phyloP scores from a whole-genome alignment of 1,139 yeast genomes.

The Yamadazyma atlantica region DNA sequence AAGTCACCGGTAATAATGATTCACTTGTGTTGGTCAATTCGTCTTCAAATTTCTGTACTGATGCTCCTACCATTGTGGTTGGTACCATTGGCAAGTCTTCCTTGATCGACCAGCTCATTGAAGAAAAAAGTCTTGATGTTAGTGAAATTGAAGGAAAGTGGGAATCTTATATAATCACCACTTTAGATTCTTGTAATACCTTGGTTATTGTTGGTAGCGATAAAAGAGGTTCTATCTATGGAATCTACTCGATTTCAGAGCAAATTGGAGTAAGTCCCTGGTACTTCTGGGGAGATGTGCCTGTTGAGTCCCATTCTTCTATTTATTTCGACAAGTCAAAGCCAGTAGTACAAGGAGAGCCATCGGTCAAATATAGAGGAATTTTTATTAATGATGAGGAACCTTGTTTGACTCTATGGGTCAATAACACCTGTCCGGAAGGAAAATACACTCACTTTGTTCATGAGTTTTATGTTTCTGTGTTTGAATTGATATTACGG shows the following conservation, averaged over 20 bases:
- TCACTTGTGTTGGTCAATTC: constrained; percentile 4
- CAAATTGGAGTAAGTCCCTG: constrained; percentile 19
- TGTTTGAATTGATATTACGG: constrained; percentile 16
- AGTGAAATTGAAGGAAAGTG: constrained; percentile 15
- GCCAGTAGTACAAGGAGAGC: constrained; percentile 14
- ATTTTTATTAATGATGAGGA: constrained; percentile 18
- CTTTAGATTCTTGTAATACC: constrained; percentile 12
- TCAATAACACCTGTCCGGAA: constrained; percentile 10
- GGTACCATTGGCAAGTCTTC: constrained; percentile 18
- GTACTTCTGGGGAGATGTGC: constrained; percentile 18
- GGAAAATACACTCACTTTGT: constrained; percentile 16
- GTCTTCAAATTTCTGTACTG: constrained; percentile 2
- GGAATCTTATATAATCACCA: constrained; percentile 16
- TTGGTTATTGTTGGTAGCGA: constrained; percentile 18
- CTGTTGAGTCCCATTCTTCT: constrained; percentile 9
- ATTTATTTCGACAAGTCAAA: constrained; percentile 11
- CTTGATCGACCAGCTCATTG: constrained; percentile 12
- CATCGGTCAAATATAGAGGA: constrained; percentile 18
- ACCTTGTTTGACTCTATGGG: constrained; percentile 18
- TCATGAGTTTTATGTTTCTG: constrained; percentile 16
- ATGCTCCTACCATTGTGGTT: constrained; percentile 12
- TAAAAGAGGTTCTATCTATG: constrained; percentile 17
- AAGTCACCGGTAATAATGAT: constrained; percentile 11
- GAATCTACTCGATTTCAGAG: constrained; percentile 16
- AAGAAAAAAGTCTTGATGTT: constrained; percentile 9